Base-by-base conservation (phyloP, 306 rosid genomes). In the Medicago lupulina region DNA sequence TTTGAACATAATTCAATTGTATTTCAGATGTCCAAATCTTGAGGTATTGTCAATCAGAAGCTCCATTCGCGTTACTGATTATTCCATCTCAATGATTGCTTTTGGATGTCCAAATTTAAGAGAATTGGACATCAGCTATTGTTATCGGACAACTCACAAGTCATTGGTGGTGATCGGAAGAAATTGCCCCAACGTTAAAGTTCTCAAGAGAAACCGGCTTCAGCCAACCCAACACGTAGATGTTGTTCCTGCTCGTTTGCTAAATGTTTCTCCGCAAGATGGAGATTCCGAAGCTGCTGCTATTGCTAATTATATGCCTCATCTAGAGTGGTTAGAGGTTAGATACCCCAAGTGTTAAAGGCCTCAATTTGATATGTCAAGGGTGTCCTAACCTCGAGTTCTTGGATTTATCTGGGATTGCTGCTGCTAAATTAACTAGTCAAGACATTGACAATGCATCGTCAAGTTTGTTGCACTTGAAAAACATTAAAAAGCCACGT, bases 391-490 rank as follows among this genome's bases (percentile, higher is more conserved):
- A 85, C 79, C 91, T 95, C 8, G 88, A 86, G 85, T 83, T 75
- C 79, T 80, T 95, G 92, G 97, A 95, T 85, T 79, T 95, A 80
- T 86, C 77, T 57, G 98, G 98, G 57, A 25, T 25, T 95, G 93
- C 28, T 28, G 3, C 31, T 73, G 83, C 81, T 38, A 90, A 83
- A 89, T 84, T 95, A 84, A 87, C 93, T 6, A 51, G 89, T 15
- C 88, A 93, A 46, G 97, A 87, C 84, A 88, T 94, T 70, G 60
- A 2, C 7, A 88, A 84, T 55, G 89, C 93, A 41, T 53, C 95
- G 0, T 76, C 88, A 31, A 87, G 81, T 77, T 82, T 77, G 76
- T 68, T 25, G 0, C 40, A 41, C 61, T 18, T 82, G 71, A 76
- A 82, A 57, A 67, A 76, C 13, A 72, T 82, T 55, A 82, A 76